Conservation (phyloP, 2,329 filamentous ascomycete genomes). For the Phyllachora maydis region DNA sequence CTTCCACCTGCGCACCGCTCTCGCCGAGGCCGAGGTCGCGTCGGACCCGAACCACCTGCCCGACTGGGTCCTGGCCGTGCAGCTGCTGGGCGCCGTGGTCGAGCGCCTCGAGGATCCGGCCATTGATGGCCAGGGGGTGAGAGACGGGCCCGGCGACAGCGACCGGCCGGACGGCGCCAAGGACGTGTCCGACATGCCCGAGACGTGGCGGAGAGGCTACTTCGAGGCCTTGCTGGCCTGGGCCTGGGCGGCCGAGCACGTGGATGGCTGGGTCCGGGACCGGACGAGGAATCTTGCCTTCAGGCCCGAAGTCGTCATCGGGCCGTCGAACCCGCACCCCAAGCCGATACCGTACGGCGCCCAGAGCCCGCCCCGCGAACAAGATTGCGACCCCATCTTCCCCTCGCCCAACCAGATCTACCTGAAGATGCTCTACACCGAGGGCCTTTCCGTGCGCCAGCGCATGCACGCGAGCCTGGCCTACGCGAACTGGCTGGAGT, state of each 20-base stretch:
- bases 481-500: slow-evolving; percentile 72
- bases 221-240: slow-evolving; percentile 62
- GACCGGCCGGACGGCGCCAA: slow-evolving; percentile 21
- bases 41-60: slow-evolving; percentile 25
- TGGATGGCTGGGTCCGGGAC: slow-evolving; percentile 64
- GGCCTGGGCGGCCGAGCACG: slow-evolving; percentile 56
- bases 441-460: slow-evolving; percentile 61
- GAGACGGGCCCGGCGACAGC: too few relatives aligned
- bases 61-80: slow-evolving; percentile 49
- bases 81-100: slow-evolving; percentile 37
- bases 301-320: slow-evolving; percentile 52
- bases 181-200: slow-evolving; percentile 56
- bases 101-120: slow-evolving; percentile 46
- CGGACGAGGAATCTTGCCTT: slow-evolving; percentile 44
- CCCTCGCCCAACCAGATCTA: slow-evolving; percentile 59
- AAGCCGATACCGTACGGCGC: slow-evolving; percentile 47
- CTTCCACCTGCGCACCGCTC: slow-evolving; percentile 43
- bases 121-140: slow-evolving; percentile 47
- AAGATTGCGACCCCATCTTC: slow-evolving; percentile 53
- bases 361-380: slow-evolving; percentile 44
- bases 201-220: slow-evolving; percentile 74
- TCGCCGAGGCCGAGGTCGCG: slow-evolving; percentile 33
- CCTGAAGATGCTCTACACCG: slow-evolving; percentile 59
- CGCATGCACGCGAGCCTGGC: slow-evolving; percentile 62
- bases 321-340: slow-evolving; percentile 67